Evolutionary conservation across 371 early-diverging fungal genomes (phyloP), one percentile per base, ranked within the genome.

Genomic region (Cokeromyces recurvatus): DNA sequence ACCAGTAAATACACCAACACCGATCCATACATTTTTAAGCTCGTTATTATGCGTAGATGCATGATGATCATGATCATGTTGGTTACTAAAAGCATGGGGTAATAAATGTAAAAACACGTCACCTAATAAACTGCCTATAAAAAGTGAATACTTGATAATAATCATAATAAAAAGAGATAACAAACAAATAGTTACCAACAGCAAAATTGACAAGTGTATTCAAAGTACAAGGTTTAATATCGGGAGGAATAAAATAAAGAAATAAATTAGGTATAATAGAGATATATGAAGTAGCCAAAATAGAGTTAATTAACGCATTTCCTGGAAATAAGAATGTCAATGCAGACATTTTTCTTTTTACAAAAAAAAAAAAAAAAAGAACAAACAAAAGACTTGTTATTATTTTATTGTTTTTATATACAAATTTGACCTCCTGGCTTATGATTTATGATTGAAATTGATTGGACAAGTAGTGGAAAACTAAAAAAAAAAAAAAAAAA

Each of bases 21-120:
- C 91, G 31, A 86, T 77, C 12, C 85, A 64, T 0, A 85, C 81
- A 51, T 82, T 88, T 51, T 68, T 78, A 32, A 77, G 69, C 5
- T 56, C 46, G 1, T 23, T 4, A 31, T 19, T 16, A 1, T 25
- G 29, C 36, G 21, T 47, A 12, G 14, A 16, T 25, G 10, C 55
- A 73, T 66, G 34, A 21, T 68, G 75, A 24, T 38, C 56, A 37
- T 66, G 61, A 6, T 32, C 20, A 23, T 37, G 31, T 9, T 25
- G 24, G 16, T 54, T 37, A 23, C 15, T 19, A 15, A 92, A 91
- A 35, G 86, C 78, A 51, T 90, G 90, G 16, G 92, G 92, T 31
- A 92, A 49, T 38, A 91, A 59, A 54, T 92, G 92, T 51, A 92
- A 61, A 61, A 92, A 87, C n/a, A 91, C 92, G 55, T 92, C 92